These are phyloP conservation scores for Xylona heveae DNA, from an alignment of 495 filamentous ascomycete species.

Conservation along the genomic window DNA sequence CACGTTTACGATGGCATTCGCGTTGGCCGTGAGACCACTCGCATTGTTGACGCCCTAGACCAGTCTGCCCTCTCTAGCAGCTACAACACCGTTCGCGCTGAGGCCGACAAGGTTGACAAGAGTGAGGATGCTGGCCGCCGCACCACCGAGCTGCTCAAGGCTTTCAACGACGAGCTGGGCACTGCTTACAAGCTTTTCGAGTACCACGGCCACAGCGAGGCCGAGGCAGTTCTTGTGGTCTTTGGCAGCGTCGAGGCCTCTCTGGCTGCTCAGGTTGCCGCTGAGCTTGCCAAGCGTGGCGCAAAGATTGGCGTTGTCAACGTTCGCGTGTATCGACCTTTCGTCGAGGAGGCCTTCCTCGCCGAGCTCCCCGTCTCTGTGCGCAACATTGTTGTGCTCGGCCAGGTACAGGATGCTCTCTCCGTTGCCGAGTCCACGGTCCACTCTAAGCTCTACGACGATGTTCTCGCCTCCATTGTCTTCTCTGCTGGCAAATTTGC, in stretches of 20 bases:
- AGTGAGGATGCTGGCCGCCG: conserved; percentile 50
- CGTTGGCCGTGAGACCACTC: conserved; percentile 64
- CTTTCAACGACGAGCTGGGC: conserved; percentile 81
- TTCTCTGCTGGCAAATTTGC: conserved; percentile 50
- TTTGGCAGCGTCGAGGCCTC: conserved; percentile 84
- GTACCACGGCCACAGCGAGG: conserved; percentile 64
- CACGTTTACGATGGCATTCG: conserved; percentile 87
- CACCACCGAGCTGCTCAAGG: conserved; percentile 46
- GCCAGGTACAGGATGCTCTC: conserved; percentile 34
- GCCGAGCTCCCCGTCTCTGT: conserved; percentile 53
- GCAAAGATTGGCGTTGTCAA: conserved; percentile 67
- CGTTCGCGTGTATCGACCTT: conserved; percentile 84
- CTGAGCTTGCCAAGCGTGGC: conserved; percentile 45
- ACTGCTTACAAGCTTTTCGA: conserved; percentile 86
- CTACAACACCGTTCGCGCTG: conserved; percentile 44
- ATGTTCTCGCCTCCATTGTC: conserved; percentile 65
- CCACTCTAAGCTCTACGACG: conserved; percentile 68
- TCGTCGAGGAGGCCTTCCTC: conserved; percentile 84
- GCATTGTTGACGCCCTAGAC: conserved; percentile 69
- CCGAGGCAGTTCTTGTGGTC: conserved; percentile 66
- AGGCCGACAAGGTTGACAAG: conserved; percentile 31
- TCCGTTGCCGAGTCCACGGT: conserved; percentile 42
- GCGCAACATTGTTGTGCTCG: conserved; percentile 45
- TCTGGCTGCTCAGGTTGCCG: conserved; percentile 61
- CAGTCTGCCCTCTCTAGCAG: conserved; percentile 43